These are phyloP conservation scores for Chaetothyriales sp. DNA, from an alignment of 2,329 filamentous ascomycete species.

Conservation along the genomic window DNA sequence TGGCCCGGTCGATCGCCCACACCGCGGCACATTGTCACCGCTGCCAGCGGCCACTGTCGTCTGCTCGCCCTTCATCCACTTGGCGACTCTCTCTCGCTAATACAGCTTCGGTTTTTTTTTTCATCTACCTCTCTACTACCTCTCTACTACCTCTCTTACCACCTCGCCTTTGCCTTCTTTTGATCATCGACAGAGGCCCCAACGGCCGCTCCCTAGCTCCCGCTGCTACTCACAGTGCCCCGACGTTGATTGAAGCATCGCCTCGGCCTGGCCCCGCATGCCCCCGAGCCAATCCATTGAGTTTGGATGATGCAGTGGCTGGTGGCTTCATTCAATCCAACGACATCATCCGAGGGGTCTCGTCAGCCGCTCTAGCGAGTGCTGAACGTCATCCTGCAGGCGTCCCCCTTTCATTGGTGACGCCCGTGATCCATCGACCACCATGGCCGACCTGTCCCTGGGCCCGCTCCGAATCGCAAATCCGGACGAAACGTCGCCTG, in stretches of 20 bases:
- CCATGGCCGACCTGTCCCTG: conserved; percentile 49
- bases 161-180: background rate
- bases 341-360: background rate
- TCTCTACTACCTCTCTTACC: background rate
- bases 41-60: background rate
- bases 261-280: too few relatives aligned
- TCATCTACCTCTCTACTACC: background rate
- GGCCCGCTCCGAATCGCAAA: conserved; percentile 95
- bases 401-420: background rate
- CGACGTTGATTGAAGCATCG: background rate
- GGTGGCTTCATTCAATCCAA: background rate
- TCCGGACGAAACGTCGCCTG: conserved; percentile 57
- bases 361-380: background rate
- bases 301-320: background rate
- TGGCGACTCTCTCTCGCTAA: background rate
- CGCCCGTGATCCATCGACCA: background rate
- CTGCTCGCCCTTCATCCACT: background rate
- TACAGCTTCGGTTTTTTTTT: background rate
- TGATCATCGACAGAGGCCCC: background rate
- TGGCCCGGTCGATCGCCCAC: background rate
- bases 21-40: background rate
- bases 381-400: background rate
- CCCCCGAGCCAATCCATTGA: background rate
- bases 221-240: background rate
- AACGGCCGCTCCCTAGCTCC: background rate